These are phyloP conservation scores for Stagonosporopsis vannaccii DNA, from an alignment of 2,329 filamentous ascomycete genomes.

Conservation along the genomic window DNA sequence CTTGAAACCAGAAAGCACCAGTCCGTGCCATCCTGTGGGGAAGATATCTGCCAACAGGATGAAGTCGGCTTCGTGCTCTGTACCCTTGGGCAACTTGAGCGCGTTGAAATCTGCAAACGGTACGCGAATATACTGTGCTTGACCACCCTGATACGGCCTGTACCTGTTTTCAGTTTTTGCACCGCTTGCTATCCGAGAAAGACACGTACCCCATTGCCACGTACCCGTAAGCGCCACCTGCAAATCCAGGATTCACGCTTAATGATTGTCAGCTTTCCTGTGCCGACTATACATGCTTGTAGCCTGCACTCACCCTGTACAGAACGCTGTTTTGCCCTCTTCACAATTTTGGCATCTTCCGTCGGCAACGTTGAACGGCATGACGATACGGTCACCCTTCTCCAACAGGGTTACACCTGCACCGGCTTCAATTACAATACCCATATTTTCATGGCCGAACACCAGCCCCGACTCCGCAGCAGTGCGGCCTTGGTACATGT, in stretches of 20 bases:
- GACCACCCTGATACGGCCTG: slow-evolving; percentile 61
- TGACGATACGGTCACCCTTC: slow-evolving; percentile 69
- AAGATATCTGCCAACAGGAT: slow-evolving; percentile 60
- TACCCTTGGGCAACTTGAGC: slow-evolving; percentile 66
- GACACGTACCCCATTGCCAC: slow-evolving; percentile 60
- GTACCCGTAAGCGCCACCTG: slow-evolving; percentile 67
- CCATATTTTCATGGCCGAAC: slow-evolving; percentile 70
- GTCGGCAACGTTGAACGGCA: slow-evolving; percentile 66
- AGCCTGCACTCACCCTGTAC: slow-evolving; percentile 59
- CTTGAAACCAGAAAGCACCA: slow-evolving; percentile 65
- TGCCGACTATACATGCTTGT: background rate
- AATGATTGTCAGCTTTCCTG: background rate
- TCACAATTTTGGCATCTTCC: slow-evolving; percentile 68
- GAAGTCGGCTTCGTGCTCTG: slow-evolving; percentile 68
- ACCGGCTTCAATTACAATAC: slow-evolving; percentile 63
- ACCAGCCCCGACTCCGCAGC: slow-evolving; percentile 68
- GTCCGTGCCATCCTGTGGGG: slow-evolving; percentile 63
- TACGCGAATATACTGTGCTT: slow-evolving; percentile 70
- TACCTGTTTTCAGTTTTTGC: background rate
- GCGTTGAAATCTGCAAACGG: slow-evolving; percentile 74
- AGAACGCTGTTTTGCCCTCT: slow-evolving; percentile 70
- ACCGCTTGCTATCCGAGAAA: background rate
- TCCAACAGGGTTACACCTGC: slow-evolving; percentile 67
- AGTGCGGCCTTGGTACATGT: slow-evolving; percentile 72
- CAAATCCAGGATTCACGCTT: slow-evolving; percentile 65